Evolutionary conservation across 1,139 yeast species (phyloP), one percentile per base, ranked within the genome.

Genomic region (Debaryomycetaceae sp.): DNA sequence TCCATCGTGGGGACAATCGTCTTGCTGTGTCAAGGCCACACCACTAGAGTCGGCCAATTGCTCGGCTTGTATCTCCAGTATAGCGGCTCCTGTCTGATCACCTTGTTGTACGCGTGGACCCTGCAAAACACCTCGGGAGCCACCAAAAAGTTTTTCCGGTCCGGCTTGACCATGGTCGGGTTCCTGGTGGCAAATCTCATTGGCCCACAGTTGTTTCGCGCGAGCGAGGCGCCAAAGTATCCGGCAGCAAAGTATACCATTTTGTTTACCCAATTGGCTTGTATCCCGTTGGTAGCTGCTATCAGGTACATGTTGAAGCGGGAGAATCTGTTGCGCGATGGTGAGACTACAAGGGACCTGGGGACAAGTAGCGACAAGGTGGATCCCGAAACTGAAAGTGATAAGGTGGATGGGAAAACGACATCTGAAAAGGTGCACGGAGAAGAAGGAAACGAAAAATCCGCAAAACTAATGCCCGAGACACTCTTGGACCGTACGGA

Each of bases 181-280:
- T 58, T 57, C 30, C 53, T 64, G 3, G 37, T 55, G 12, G 64
- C 61, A 2, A 45, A 55, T 28, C 43, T 60, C 12, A 56, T 60
- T 30, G 67, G 65, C 0, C 67, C 67, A 2, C 67, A 60, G 36
- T 33, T 59, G 18, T 59, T 60, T 37, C 55, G 52, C 32, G 48
- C 49, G 4, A 40, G 46, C 23, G 40, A 44, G 13, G 45, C 48
- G 7, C 50, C 59, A 3, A 30, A 45, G n/a, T 61, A 58, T 36
- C 39, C 41, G 7, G 55, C 62, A 2, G 68, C 68, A 3, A 58
- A 59, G 31, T 49, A 57, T 10, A 47, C 55, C 2, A 46, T 60
- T 26, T 44, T 60, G 28, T 52, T 49, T 3, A 44, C 61, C 7
- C 56, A 55, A 30, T 39, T 41, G 23, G 52, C 41, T 4, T 51